phyloP scores from a whole-genome alignment of 2,329 filamentous ascomycete genomes.

The Sphaerulina musiva region DNA sequence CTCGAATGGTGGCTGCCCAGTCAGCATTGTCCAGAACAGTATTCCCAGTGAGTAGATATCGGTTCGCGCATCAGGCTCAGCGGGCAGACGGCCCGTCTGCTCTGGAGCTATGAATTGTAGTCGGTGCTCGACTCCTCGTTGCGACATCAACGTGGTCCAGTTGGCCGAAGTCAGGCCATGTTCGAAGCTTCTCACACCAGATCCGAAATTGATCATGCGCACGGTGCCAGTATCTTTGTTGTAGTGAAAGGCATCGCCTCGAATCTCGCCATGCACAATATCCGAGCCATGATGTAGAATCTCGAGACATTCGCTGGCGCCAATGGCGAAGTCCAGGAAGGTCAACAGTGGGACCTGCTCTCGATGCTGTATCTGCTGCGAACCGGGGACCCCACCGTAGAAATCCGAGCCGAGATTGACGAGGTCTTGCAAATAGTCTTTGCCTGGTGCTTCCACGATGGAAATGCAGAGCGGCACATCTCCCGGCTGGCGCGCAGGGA shows the following conservation, averaged over 20 bases:
- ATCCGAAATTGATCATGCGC: constrained; percentile 77
- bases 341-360: constrained; percentile 51
- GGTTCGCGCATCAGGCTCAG: constrained; percentile 83
- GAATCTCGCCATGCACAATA: constrained; percentile 82
- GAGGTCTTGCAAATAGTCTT: constrained; percentile 63
- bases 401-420: constrained; percentile 67
- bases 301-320: constrained; percentile 77
- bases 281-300: constrained; percentile 84
- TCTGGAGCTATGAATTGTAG: constrained; percentile 89
- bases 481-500: constrained; percentile 63
- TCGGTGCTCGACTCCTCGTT: constrained; percentile 81
- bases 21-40: constrained; percentile 78
- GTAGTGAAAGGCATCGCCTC: constrained; percentile 87
- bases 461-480: constrained; percentile 66
- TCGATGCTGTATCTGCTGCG: constrained; percentile 17
- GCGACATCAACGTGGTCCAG: constrained; percentile 76
- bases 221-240: constrained; percentile 63
- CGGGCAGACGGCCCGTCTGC: constrained; percentile 86
- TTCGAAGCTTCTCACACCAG: constrained; percentile 80
- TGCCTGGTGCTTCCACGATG: constrained; percentile 72
- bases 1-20: constrained; percentile 71
- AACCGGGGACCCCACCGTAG: constrained; percentile 31
- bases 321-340: constrained; percentile 88
- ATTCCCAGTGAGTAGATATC: constrained; percentile 92
- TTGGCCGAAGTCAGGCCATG: constrained; percentile 77